Evolutionary conservation across 1,284 basidiomycete species (phyloP), one percentile per base, ranked within the genome.

Genomic region (Golubevia pallescens): DNA sequence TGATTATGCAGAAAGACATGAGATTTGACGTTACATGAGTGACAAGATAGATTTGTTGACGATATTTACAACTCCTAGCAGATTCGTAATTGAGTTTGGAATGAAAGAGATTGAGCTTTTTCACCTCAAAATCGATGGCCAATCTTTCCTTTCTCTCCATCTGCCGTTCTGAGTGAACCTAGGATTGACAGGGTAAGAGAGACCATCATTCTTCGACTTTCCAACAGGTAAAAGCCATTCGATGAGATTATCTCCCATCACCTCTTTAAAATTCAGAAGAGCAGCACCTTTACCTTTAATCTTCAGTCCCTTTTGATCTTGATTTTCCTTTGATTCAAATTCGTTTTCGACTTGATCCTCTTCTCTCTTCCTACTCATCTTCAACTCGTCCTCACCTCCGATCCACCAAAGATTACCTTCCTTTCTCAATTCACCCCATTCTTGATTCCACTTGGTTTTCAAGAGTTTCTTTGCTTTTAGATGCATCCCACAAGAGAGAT

Each of bases 361-460:
- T 21, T 19, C 21, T 28, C 23, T 13, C 24, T 28, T 60, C 61
- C 34, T 24, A 42, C n/a, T 52, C 23, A 28, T 21, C 54, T n/a
- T 6, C 52, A 56, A 24, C 32, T 60, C 53, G 16, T 58, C 20
- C 7, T 32, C 53, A 2, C 65, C 64, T 16, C 58, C 93, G 48
- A 91, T 86, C 92, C 92, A 95, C 93, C 93, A 96, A 2, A 93
- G 85, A 81, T 95, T 92, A 0, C 92, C 93, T 78, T 95, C 93
- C 21, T 86, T 89, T 4, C 88, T 88, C 1, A 91, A 87, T 24
- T 87, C 78, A 0, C 94, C 93, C 93, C 93, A 95, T 71, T 93
- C 91, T 4, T 84, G 77, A 74, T 94, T 90, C 91, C 93, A 94
- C 34, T 88, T 63, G 6, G 84, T 57, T 77, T 83, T 52, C 70